These are phyloP conservation scores for Cronartium quercuum DNA, from an alignment of 1,284 basidiomycete species.

Conservation along the genomic window DNA sequence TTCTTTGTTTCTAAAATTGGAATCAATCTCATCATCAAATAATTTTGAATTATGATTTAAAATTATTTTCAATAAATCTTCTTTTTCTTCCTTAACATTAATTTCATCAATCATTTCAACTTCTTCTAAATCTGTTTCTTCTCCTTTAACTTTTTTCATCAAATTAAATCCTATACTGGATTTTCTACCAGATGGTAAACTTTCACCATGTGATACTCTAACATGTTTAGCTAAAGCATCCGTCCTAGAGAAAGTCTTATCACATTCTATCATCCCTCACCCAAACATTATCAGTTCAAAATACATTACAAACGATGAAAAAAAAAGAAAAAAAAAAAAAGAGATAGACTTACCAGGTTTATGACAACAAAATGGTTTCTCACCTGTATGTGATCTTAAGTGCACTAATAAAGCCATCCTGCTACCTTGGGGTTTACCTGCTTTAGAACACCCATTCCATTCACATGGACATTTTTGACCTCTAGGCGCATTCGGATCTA, in stretches of 20 bases:
- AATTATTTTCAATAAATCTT: neutral
- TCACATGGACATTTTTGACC: conserved; percentile 56
- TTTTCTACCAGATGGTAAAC: conserved; percentile 4
- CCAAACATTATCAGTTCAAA: no score
- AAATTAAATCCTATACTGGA: neutral
- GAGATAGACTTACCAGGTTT: conserved; percentile 59
- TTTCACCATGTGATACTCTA: conserved; percentile 66
- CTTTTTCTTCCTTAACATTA: neutral
- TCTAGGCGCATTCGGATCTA: conserved; percentile 20
- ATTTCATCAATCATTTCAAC: neutral
- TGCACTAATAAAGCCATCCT: conserved; percentile 81
- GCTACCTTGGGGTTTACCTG: conserved; percentile 73
- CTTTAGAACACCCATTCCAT: conserved; percentile 71
- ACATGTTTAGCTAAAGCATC: conserved; percentile 86
- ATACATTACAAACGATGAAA: neutral
- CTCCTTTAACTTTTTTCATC: neutral
- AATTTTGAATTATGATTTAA: no score
- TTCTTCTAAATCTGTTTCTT: conserved; percentile 13
- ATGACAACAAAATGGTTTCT: conserved; percentile 81
- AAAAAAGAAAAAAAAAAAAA: neutral
- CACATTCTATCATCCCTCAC: no score
- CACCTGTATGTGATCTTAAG: conserved; percentile 80
- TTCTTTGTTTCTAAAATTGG: neutral
- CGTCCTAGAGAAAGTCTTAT: conserved; percentile 84
- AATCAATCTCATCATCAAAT: conserved; percentile 1